phyloP scores from a whole-genome alignment of 805 yeast genomes.

The Suhomyces xylopsoci region DNA sequence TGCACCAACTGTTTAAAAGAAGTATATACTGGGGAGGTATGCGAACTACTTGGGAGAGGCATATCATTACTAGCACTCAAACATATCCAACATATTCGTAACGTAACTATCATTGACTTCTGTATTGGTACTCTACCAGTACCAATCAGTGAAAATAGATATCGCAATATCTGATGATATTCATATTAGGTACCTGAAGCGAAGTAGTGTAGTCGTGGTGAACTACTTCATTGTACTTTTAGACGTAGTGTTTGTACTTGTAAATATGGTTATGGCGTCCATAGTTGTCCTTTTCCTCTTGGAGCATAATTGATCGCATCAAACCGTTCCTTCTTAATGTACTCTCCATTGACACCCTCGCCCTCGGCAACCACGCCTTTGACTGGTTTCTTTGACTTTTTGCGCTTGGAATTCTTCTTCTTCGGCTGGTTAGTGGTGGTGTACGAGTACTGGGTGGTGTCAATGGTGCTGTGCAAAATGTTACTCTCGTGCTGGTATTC shows the following conservation, averaged over 20 bases:
- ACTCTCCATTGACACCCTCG: constrained; percentile 22
- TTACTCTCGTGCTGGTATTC: constrained; percentile 19
- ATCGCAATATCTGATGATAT: too few species aligned
- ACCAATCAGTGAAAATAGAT: too few species aligned
- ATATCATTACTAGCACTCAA: not conserved
- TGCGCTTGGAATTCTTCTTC: constrained; percentile 5
- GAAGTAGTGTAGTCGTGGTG: too few species aligned
- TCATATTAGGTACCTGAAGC: not conserved
- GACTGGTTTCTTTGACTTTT: constrained; percentile 4
- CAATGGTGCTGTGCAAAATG: constrained; percentile 31
- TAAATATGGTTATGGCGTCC: constrained; percentile 44
- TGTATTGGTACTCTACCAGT: not conserved
- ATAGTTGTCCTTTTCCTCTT: constrained; percentile 57
- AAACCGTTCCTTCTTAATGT: constrained; percentile 41
- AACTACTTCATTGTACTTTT: too few species aligned
- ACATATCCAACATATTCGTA: not conserved
- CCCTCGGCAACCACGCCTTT: constrained; percentile 11
- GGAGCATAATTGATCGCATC: constrained; percentile 54
- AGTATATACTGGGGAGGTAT: not conserved
- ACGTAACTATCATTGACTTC: too few species aligned
- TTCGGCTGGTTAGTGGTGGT: not conserved
- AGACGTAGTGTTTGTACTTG: not conserved
- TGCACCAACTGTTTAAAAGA: not conserved
- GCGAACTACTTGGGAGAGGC: not conserved
- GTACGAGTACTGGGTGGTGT: constrained; percentile 29